These are phyloP conservation scores for Phlyctochytrium planicorne DNA, from an alignment of 192 early-diverging fungal genomes.

Conservation along the genomic window DNA sequence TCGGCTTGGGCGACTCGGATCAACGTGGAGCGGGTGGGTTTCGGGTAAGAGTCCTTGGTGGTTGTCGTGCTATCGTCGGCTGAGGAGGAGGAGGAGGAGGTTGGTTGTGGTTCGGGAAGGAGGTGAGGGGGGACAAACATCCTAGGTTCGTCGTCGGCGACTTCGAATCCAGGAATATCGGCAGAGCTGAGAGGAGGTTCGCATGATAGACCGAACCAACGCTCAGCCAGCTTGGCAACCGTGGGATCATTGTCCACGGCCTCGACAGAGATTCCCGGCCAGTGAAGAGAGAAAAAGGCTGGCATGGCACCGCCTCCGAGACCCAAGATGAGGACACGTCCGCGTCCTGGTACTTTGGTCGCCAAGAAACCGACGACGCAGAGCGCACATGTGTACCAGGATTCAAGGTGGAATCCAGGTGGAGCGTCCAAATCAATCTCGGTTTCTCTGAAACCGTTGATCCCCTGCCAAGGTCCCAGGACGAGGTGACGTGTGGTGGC, in stretches of 20 bases:
- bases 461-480: conserved; percentile 32
- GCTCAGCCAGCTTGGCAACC: conserved; percentile 22
- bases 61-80: background rate
- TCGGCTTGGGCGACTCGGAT: conserved; percentile 17
- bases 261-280: conserved; percentile 22
- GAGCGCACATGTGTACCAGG: conserved; percentile 33
- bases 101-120: too few species aligned
- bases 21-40: conserved; percentile 2
- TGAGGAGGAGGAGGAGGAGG: too few species aligned
- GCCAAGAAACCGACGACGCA: conserved; percentile 12
- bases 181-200: conserved; percentile 3
- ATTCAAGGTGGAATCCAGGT: conserved; percentile 27
- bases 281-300: conserved; percentile 16
- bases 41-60: background rate
- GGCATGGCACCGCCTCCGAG: conserved; percentile 28
- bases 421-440: conserved; percentile 28
- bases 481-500: conserved; percentile 25
- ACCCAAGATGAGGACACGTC: conserved; percentile 15
- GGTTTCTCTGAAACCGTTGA: conserved; percentile 23
- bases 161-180: conserved; percentile 13
- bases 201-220: conserved; percentile 29
- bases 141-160: conserved; percentile 20
- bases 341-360: conserved; percentile 21
- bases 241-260: conserved; percentile 23
- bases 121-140: conserved; percentile 2